phyloP scores from a whole-genome alignment of 768 basidiomycete species.

The Paxillus ammoniavirescens region DNA sequence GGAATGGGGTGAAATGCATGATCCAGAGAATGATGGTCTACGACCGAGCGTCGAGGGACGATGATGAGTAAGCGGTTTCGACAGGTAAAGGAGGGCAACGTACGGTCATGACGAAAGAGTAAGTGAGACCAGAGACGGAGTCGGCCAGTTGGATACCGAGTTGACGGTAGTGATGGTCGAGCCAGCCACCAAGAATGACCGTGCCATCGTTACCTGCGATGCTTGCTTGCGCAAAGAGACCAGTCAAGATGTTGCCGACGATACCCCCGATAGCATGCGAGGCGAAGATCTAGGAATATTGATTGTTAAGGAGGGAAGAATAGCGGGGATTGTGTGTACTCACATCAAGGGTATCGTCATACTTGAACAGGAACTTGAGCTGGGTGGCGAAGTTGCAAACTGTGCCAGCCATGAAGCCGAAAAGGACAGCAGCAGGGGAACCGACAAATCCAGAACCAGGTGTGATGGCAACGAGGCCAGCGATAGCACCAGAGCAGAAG shows the following conservation, averaged over 20 bases:
- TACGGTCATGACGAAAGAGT: slow-evolving; percentile 77
- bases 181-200: slow-evolving; percentile 77
- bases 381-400: slow-evolving; percentile 95
- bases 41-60: background rate
- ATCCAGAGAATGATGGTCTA: slow-evolving; percentile 81
- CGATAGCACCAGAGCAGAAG: slow-evolving; percentile 93
- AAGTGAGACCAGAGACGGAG: slow-evolving; percentile 59
- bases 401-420: slow-evolving; percentile 82
- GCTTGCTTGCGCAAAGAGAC: slow-evolving; percentile 78
- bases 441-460: slow-evolving; percentile 85
- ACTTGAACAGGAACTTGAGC: slow-evolving; percentile 77
- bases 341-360: slow-evolving; percentile 82
- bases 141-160: slow-evolving; percentile 85
- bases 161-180: slow-evolving; percentile 79
- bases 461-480: slow-evolving; percentile 87
- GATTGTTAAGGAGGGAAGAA: background rate
- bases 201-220: slow-evolving; percentile 83
- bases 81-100: slow-evolving; percentile 23
- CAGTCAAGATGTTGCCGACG: slow-evolving; percentile 82
- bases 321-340: slow-evolving; percentile 17
- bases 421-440: slow-evolving; percentile 77
- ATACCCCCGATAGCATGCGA: slow-evolving; percentile 78
- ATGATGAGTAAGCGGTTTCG: background rate
- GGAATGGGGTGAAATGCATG: slow-evolving; percentile 85
- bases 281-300: slow-evolving; percentile 72